Evolutionary conservation across 2,329 filamentous ascomycete genomes (phyloP), one percentile per base, ranked within the genome.

Genomic region (Trichoderma sp.): DNA sequence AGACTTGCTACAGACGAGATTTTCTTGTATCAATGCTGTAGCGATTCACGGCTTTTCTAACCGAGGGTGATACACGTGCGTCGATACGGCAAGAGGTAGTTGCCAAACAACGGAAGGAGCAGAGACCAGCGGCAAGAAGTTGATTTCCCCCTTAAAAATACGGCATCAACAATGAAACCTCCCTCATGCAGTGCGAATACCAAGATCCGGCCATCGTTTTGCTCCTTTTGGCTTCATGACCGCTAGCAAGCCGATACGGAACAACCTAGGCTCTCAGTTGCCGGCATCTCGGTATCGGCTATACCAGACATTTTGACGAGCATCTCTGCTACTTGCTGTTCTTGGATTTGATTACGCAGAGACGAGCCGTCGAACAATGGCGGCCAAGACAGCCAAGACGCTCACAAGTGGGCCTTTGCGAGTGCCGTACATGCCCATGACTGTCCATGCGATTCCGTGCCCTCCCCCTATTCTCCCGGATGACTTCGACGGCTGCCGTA

Each of bases 401-500:
- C 66, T 72, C 39, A 59, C 68, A 18, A 63, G 70, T 63, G 71
- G 72, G 49, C 55, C 70, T 16, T 55, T 54, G 13, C 32, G 28
- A 16, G 70, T 73, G 10, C 74, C 71, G 5, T 73, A 71, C 32
- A 72, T 75, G 68, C 65, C 73, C 51, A 74, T 75, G 72, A 75
- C 73, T n/a, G 60, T 70, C 10, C 63, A 70, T 30, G 69, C 70
- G 1, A 68, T 76, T 7, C 59, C 51, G 6, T 76, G 74, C 66
- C 55, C 69, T 8, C 70, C 70, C 16, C 73, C 73, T 18, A 61
- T 75, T 4, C 69, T 75, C 4, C 59, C 69, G 28, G 68, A 68
- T 14, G 73, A 75, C 14, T 74, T 76, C 13, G 69, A 70, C 39
- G 34, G 46, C 39, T 76, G 75, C 46, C 59, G 66, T 4, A 66